Base-by-base conservation (phyloP, 2,329 filamentous ascomycete genomes). In the Pseudomassariella vexata region DNA sequence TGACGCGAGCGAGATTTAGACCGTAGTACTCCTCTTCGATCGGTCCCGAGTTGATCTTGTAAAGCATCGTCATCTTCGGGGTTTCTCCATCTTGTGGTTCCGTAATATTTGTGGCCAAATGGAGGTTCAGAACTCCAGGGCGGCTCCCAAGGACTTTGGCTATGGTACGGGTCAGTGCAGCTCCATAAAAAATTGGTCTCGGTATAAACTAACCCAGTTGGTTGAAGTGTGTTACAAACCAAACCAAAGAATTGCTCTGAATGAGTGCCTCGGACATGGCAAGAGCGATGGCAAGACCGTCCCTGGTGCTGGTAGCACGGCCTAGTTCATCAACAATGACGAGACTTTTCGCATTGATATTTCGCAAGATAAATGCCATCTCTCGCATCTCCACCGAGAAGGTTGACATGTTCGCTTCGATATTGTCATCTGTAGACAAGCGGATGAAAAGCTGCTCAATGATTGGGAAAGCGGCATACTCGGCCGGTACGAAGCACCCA, bases 371-470 rank as follows among this genome's bases (percentile, higher is more conserved):
- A 53, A 94, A 95, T 0, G 89, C 87, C 63, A 90, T 94, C 49
- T 96, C 92, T 24, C 86, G 75, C 92, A 98, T 96, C 57, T 98
- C 92, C 0, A 87, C 73, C 0, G 89, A 86, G 52, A 96, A 98
- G 0, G 87, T 95, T 0, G 90, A 96, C 16, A 95, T 75, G 41
- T 95, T 96, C 11, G 83, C 82, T 60, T 95, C 86, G 15, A 94
- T 82, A 40, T 74, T 86, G 55, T 96, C 89, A 35, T 94, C 84
- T 24, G 85, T 83, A 0, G 88, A 90, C 7, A 95, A 71, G 3
- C 92, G 75, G 0, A 92, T 86, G 56, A 98, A 95, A 0, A 98
- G 70, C 39, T 87, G 86, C 40, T 85, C 76, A 1, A 85, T 70
- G 12, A 96, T 76, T 0, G 88, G 77, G 41, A 96, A 83, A 0